Base-by-base conservation (phyloP, 495 filamentous ascomycete species). In the Hypoxylon perforatum region DNA sequence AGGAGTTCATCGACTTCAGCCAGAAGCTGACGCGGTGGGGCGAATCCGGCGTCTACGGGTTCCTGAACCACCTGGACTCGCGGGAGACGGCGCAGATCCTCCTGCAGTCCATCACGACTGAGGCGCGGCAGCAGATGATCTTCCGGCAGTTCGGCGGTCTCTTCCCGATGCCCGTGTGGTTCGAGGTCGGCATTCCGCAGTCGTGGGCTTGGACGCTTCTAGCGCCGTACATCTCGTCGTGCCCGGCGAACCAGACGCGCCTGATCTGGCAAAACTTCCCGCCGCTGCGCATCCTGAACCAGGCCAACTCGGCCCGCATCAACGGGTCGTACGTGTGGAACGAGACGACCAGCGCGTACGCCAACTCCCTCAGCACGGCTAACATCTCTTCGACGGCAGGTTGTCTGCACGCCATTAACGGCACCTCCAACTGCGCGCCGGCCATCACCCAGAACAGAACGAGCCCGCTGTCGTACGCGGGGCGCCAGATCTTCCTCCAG, bases 221-320 rank as follows among this genome's bases (percentile, higher is more conserved):
- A 33, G 92, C 93, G 0, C 93, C 91, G 0, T 93, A 92, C 74
- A 94, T 97, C 76, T 89, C 86, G 47, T 87, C 82, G 11, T 97
- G 93, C 74, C 92, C 92, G 0, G 75, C 74, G 50, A 88, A 90
- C 67, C 86, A 89, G 66, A 96, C 92, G 3, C 85, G 90, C 4
- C 80, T 96, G 35, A 81, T 87, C 10, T 96, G 93, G 92, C 90
- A 96, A 74, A 97, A 96, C 78, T 96, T 93, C 81, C 93, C 93
- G 0, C 83, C 82, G 0, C 82, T 96, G 4, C 75, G 80, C 62
- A 86, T 96, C 62, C 77, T 90, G 49, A 94, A 96, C 79, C 88
- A 95, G 64, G 88, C 91, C 3, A 94, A 92, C 76, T 83, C 87
- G 36, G 84, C 84, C 55, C 85, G 86, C 11, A 71, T 83, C 70